A percentile compares a stretch with the other conserved stretches of the same genome.
These are phyloP conservation scores for Neurospora terricola DNA, from an alignment of 495 filamentous ascomycete genomes.

Conservation along the genomic window DNA sequence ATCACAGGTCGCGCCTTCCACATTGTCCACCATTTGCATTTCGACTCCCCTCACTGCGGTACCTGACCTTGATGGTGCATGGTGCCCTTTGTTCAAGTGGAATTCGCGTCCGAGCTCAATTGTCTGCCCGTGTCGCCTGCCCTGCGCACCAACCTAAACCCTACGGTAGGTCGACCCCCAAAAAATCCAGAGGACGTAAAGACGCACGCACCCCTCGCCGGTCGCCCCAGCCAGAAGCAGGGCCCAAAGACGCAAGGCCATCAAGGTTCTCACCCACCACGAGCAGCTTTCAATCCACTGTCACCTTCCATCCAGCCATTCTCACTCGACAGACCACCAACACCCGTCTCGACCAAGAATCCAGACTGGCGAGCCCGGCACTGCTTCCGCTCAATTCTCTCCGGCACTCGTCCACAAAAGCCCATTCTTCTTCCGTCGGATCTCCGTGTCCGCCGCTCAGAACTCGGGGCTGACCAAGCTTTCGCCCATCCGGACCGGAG, in stretches of 20 bases:
- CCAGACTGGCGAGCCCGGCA: neutral
- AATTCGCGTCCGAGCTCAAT: neutral
- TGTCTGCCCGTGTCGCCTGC: neutral
- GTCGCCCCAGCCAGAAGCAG: neutral
- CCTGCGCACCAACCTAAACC: neutral
- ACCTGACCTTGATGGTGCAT: too few species aligned
- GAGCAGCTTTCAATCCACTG: slow-evolving; percentile 1
- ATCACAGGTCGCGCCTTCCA: neutral
- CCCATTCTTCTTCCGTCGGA: neutral
- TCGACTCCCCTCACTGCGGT: neutral
- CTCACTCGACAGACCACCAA: neutral
- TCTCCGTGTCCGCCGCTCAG: neutral
- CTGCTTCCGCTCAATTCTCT: neutral
- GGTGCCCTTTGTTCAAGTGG: neutral
- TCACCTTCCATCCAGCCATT: neutral
- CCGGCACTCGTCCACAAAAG: neutral
- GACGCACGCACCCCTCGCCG: neutral
- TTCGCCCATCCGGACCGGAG: neutral
- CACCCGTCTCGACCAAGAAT: neutral
- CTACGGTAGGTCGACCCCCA: neutral
- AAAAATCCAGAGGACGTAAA: neutral
- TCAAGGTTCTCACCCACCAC: slow-evolving; percentile 16
- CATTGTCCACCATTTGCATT: neutral
- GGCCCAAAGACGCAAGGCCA: slow-evolving; percentile 1
- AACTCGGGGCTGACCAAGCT: neutral